These are phyloP conservation scores for Asterochloris erici DNA, from an alignment of 139 green algal species.

Conservation along the genomic window DNA sequence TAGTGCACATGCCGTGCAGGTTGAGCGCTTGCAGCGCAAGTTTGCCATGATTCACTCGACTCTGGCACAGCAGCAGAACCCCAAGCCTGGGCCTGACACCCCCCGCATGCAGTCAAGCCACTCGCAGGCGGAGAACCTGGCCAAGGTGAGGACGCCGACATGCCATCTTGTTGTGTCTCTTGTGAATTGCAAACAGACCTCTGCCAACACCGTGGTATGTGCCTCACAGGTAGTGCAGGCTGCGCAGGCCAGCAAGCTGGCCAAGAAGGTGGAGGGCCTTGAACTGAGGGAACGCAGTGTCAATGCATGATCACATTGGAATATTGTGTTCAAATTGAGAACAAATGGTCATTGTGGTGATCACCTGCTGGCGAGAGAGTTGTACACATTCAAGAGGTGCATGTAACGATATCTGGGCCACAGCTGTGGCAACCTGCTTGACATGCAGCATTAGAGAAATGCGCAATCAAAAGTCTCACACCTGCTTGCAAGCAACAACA, in stretches of 20 bases:
- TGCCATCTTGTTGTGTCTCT: too few relatives aligned
- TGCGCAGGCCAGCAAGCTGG: constrained; percentile 9
- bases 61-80: constrained; percentile 54
- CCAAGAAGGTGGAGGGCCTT: constrained; percentile 14
- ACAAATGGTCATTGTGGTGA: not conserved
- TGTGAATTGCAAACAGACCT: too few relatives aligned
- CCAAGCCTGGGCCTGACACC: constrained; percentile 12
- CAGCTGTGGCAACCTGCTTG: too few relatives aligned
- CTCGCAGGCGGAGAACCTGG: constrained; percentile 2
- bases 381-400: not conserved
- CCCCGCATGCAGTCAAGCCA: constrained; percentile 11
- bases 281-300: not conserved
- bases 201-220: too few relatives aligned
- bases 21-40: constrained; percentile 86
- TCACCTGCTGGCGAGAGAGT: too few relatives aligned
- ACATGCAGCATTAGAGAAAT: too few relatives aligned
- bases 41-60: constrained; percentile 87
- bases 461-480: too few relatives aligned
- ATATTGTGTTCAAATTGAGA: not conserved
- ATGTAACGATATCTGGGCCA: too few relatives aligned
- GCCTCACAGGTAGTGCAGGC: not conserved
- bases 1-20: constrained; percentile 35
- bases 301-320: not conserved
- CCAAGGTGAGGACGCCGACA: not conserved
- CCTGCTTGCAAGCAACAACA: too few relatives aligned